Base-by-base conservation (phyloP, 1,139 yeast species). In the Yamadazyma triangularis region DNA sequence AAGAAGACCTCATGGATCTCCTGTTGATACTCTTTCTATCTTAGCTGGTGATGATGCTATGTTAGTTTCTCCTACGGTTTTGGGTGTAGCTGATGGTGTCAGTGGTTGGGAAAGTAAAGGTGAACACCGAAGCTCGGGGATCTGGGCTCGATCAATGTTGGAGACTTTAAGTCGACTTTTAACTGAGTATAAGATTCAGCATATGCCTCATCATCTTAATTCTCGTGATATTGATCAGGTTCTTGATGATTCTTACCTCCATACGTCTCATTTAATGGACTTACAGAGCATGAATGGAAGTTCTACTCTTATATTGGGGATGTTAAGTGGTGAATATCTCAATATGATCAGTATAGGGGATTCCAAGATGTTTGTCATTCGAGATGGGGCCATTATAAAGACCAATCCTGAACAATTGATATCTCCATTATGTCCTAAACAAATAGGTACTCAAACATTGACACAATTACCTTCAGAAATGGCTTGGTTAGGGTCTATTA, bases 41-140 rank as follows among this genome's bases (percentile, higher is more conserved):
- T 69, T 69, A 40, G 75, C 75, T 8, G 81, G 81, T 2, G 82
- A 76, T 40, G 82, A 76, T 46, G 78, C 81, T n/a, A 71, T 74
- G 73, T 54, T 76, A 28, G 73, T 73, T 3, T 70, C 79, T 3
- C 76, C 79, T 1, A 63, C 73, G 6, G 65, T 75, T 18, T 45
- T 76, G 31, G 81, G 77, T 1, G 65, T 76, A 7, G 81, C 82
- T 2, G 82, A 76, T 47, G 82, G 82, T 0, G 79, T 76, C 7
- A 67, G 76, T 18, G 79, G 79, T 3, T 76, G 81, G 81, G 73
- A 71, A 56, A 52, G 66, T 42, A 51, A 66, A 40, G 52, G 67
- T 10, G 56, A 55, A 43, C 58, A 71, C 51, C 36, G 73, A 42
- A 48, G 66, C 41, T 60, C 69, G 7, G 79, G 80, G 1, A 58